Evolutionary conservation across 2,329 filamentous ascomycete species (phyloP), one percentile per base, ranked within the genome.

Genomic region (Colletotrichum sp.): DNA sequence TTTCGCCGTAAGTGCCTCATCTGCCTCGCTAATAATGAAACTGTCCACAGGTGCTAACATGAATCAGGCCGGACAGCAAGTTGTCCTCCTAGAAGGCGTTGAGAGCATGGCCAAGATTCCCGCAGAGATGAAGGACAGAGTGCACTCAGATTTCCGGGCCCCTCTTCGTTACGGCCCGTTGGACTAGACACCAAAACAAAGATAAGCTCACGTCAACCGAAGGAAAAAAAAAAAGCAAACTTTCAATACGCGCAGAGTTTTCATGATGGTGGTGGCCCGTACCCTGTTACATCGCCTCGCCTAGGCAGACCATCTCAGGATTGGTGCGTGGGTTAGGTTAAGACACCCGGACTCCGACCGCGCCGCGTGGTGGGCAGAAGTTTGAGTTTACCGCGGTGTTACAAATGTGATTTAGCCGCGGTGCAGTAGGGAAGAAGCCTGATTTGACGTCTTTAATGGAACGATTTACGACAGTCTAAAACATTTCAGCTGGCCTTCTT

Each of bases 91-190:
- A 9, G 72, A 75, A 9, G 72, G 72, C 15, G 63, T 75, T 4
- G 69, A 72, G 30, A 55, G 69, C 12, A 75, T 75, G 69, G 52
- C 32, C 13, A 67, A 67, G 39, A 75, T 75, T 15, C 72, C 72
- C 15, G 34, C n/a, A 16, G 69, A 72, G 34, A 68, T 72, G 72
- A 68, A 68, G n/a, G 57, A 72, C 7, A 62, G 72, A 55, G 72
- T 75, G n/a, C 72, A 75, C 36, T 75, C 69, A 3, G 72, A 72
- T 13, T 75, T 75, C n/a, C 26, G 36, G 3, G 52, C 32, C 3
- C 69, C 69, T 32, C 36, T 75, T 52, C 55, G 69, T 4, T 72
- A 75, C 1, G 69, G 72, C 5, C 72, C 72, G 7, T 57, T 75
- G 39, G 69, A 75, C 32, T 72, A 72, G n/a, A 30, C 9, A 15